phyloP scores from a whole-genome alignment of 1,284 basidiomycete species.

The Ceratobasidium sp. region DNA sequence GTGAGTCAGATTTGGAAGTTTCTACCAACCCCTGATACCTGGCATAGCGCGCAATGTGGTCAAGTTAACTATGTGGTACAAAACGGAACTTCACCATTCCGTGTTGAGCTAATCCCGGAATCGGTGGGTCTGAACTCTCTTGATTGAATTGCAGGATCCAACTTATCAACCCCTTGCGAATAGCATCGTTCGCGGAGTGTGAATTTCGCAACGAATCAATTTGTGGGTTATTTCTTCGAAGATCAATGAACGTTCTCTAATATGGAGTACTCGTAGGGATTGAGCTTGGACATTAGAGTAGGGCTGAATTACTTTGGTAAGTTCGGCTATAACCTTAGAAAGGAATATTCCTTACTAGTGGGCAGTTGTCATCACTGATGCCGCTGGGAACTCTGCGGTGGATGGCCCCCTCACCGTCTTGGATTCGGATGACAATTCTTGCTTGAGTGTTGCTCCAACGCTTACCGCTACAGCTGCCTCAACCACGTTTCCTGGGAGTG shows the following conservation, averaged over 20 bases:
- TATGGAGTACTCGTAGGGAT: neutral
- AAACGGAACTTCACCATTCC: constrained; percentile 4
- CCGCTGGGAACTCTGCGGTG: neutral
- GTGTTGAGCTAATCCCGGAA: constrained; percentile 3
- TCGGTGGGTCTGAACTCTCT: neutral
- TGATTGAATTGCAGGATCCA: neutral
- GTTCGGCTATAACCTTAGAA: neutral
- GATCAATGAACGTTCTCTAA: too few species aligned
- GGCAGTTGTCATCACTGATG: constrained; percentile 9
- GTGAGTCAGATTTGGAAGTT: too few species aligned
- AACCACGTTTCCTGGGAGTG: constrained; percentile 8
- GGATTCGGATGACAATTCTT: constrained; percentile 6
- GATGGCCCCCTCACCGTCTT: constrained; percentile 5
- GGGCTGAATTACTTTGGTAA: neutral
- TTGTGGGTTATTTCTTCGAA: neutral
- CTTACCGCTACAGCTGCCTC: neutral
- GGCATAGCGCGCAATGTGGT: constrained; percentile 4
- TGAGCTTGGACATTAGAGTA: neutral
- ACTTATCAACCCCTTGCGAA: neutral
- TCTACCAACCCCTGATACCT: neutral
- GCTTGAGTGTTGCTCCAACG: constrained; percentile 5
- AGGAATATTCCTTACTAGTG: too few species aligned
- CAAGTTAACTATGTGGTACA: neutral
- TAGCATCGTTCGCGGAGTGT: neutral
- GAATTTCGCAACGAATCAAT: constrained; percentile 15